Conservation (phyloP, 2,329 filamentous ascomycete species). For the Ceratocystis alfenasii region DNA sequence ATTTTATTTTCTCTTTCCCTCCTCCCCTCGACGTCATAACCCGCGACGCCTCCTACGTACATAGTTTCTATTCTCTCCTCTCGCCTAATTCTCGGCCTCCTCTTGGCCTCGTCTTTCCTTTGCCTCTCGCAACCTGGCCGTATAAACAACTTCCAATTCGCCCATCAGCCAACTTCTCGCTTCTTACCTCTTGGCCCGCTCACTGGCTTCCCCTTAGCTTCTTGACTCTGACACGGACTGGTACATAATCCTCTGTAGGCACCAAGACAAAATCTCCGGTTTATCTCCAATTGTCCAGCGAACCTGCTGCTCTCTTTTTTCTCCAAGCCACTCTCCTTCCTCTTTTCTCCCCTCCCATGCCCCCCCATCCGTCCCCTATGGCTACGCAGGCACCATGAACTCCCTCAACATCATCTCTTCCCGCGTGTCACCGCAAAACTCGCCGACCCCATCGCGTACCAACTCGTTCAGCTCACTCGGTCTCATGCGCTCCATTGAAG, state of each 20-base stretch:
- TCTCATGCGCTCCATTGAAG: conserved; percentile 32
- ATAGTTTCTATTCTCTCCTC: not conserved
- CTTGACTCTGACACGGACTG: not conserved
- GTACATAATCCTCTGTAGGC: not conserved
- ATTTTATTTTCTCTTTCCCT: not conserved
- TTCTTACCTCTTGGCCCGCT: not conserved
- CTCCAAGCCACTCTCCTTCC: not conserved
- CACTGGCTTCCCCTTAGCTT: not conserved
- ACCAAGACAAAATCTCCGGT: not conserved
- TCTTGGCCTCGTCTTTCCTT: not conserved
- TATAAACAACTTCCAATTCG: not conserved
- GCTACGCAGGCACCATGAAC: conserved; percentile 67
- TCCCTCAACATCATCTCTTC: conserved; percentile 88
- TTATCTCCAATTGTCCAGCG: too few relatives aligned
- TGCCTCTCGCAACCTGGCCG: too few relatives aligned
- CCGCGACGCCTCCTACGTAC: not conserved
- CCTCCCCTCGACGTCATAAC: conserved; percentile 6
- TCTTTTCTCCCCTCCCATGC: not conserved
- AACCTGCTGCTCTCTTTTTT: not conserved
- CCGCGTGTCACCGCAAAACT: conserved; percentile 56
- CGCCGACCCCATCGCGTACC: conserved; percentile 44
- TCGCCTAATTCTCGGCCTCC: not conserved
- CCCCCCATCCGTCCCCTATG: conserved; percentile 34
- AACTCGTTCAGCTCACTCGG: conserved; percentile 48
- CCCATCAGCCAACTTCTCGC: not conserved